Evolutionary conservation across 306 rosid species (phyloP), one percentile per base, ranked within the genome.

Genomic region (Cicer yamashitae): DNA sequence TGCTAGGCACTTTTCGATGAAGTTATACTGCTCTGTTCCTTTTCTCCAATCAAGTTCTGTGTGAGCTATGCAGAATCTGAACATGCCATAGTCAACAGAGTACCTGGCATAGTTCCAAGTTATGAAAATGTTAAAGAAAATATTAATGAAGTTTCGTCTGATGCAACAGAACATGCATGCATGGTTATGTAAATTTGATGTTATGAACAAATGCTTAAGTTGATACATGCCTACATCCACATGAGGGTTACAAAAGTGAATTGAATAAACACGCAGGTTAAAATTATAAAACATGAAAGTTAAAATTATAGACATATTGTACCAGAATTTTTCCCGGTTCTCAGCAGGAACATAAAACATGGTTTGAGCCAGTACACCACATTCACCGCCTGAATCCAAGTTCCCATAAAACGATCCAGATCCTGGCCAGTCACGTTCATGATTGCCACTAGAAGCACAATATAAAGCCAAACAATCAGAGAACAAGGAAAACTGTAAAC

Each of bases 391-490:
- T 2, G 96, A 94, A 86, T 94, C 98, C 85, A 83, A 7, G 89
- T 20, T 87, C 70, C 84, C 93, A 58, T 90, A 94, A 77, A 94
- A 90, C 41, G 98, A 91, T 59, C 98, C 96, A 47, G 85, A 65
- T 57, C 84, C 85, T 11, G 96, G 98, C 98, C 98, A 94, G 87
- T 94, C 98, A 71, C 97, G 97, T 82, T 94, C 97, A 60, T 94
- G 98, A 77, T 94, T 94, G 70, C 97, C 98, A 77, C 98, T 91
- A 71, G 37, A 88, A 78, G 78, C 65, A 64, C 22, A 68, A 52
- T 13, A 72, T 22, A 65, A 47, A 62, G 81, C 70, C 59, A 62
- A 50, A 70, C 30, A 61, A 74, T 78, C 74, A 84, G 84, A 82
- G 48, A 41, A 38, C 8, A 5, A 39, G 41, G 40, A 80, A 25